Evolutionary conservation across 2,329 filamentous ascomycete genomes (phyloP), one percentile per base, ranked within the genome.

Genomic region (Trichoderma citrinoviride): DNA sequence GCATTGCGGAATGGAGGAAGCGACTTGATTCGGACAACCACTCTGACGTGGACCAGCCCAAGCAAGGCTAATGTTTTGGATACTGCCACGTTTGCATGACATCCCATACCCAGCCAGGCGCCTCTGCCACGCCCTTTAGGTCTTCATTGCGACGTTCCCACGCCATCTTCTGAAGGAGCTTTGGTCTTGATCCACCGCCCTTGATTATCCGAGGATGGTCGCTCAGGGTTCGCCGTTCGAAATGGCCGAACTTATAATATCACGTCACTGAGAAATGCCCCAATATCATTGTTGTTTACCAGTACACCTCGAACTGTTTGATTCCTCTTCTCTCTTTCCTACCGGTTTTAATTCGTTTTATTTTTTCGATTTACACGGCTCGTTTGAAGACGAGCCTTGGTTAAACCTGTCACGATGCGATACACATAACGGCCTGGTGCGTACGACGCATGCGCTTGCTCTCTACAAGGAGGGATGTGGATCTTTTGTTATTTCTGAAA

Each of bases 1-100:
- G 87, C 71, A 77, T 95, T 49, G 88, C 89, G 12, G 90, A 91
- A 74, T 96, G 92, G 92, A 84, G 91, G 70, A 90, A 91, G 76
- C 83, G 90, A 71, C 82, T 95, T 63, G 90, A 94, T 75, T 78
- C 76, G 7, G 79, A 80, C 56, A 73, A 73, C 29, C 72, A 73
- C 58, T 69, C 69, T 61, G 72, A 72, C n/a, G 66, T 67, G 41
- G 72, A 73, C 52, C 73, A 71, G 63, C 53, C 72, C 58, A 73
- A 73, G 64, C 68, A 72, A 58, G 49, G 44, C 62, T 73, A 66
- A 40, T 41, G 69, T 71, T 68, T 65, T 71, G 68, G 64, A 70
- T 73, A 70, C 61, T 58, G 65, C 66, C 65, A 76, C 68, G 70
- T 71, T 70, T 73, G 73, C 68, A 74, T 67, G 72, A 74, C 70